Evolutionary conservation across 306 rosid genomes (phyloP), one percentile per base, ranked within the genome.

Genomic region (Hippophae gyantsensis): DNA sequence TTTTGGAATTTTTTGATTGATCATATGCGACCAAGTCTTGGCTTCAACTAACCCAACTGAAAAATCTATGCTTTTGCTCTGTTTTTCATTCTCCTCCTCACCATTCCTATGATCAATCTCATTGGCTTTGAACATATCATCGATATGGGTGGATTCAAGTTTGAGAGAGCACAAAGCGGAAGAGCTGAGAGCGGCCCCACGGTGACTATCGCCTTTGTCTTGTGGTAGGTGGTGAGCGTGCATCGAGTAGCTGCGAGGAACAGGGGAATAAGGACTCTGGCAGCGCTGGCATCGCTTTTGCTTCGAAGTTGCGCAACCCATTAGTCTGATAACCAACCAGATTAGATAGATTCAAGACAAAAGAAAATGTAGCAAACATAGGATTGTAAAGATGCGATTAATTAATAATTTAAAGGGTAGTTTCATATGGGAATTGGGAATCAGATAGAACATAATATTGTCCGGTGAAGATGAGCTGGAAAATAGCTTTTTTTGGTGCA

Each of bases 251-350:
- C 94, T 90, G 65, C 95, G 75, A 2, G 89, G 60, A 43, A 78
- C 57, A 52, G 95, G 97, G 26, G 95, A 78, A 72, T 75, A 75
- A 5, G 84, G 78, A 12, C 67, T 71, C 46, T 75, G 79, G 78
- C 97, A 90, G 62, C 81, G 86, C 57, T 76, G 76, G 72, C 97
- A 90, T 51, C 87, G 80, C 63, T 78, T 71, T 67, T 74, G 82
- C 81, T 84, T 90, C 2, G 97, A 89, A 65, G 64, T 82, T 18
- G 89, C 97, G 48, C 97, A 89, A 72, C 97, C 97, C 97, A 89
- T 89, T 61, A 32, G 26, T 64, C 50, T 26, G 54, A 49, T 13
- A 46, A 23, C n/a, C 2, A 2, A 38, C 52, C 61, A 65, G 7
- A n/a, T 32, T 3, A 48, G 13, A 10, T 1, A 47, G 38, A 61